Conservation (phyloP, 2,329 filamentous ascomycete species). For the Colletotrichum sp. region DNA sequence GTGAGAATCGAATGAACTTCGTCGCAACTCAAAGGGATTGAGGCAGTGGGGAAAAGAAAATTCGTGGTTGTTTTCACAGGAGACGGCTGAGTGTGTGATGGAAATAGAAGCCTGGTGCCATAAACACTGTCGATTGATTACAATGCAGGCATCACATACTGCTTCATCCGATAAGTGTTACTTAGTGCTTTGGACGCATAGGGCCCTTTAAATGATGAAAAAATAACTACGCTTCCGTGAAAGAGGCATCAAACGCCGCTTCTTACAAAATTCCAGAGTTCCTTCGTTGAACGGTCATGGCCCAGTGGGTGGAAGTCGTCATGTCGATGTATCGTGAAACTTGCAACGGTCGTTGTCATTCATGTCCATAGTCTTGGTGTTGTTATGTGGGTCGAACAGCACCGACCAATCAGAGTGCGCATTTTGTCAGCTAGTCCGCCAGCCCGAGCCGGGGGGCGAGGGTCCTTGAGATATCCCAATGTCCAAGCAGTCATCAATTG, state of each 20-base stretch:
- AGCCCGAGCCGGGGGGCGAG: not conserved
- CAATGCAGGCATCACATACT: not conserved
- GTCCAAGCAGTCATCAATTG: conserved; percentile 11
- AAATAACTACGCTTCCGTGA: not conserved
- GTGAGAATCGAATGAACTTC: not conserved
- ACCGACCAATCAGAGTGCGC: conserved; percentile 9
- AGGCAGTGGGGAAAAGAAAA: not conserved
- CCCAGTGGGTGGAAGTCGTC: not conserved
- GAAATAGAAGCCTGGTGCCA: not conserved
- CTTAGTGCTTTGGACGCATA: not conserved
- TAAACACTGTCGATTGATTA: not conserved
- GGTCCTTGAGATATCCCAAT: not conserved
- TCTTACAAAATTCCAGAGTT: not conserved
- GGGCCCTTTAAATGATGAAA: not conserved
- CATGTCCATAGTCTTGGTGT: not conserved
- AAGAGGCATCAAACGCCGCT: not conserved
- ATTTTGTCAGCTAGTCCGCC: conserved; percentile 19
- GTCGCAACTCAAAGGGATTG: not conserved
- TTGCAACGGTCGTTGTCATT: not conserved
- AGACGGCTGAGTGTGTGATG: not conserved
- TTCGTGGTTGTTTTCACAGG: accelerated
- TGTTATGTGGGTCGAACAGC: not conserved
- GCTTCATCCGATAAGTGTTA: not conserved
- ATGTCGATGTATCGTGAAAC: not conserved
- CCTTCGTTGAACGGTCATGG: not conserved